These are phyloP conservation scores for Taphrina communis DNA, from an alignment of 1,139 yeast genomes.

Conservation along the genomic window DNA sequence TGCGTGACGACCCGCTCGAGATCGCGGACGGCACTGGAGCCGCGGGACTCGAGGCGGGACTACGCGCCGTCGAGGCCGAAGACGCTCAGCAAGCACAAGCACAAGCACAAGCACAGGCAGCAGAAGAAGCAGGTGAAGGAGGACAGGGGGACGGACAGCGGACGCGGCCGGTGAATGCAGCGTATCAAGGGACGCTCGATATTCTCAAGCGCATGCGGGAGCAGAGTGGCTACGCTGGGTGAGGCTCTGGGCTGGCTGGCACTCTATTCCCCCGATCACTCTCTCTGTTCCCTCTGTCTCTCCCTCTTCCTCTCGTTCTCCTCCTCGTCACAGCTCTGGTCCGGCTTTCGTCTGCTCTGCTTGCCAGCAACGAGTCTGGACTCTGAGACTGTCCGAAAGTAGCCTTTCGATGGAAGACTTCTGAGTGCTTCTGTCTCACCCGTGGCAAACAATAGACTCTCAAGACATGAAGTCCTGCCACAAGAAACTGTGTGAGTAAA, in stretches of 20 bases:
- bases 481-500: neutral
- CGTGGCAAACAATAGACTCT: too few species aligned
- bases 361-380: too few species aligned
- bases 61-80: constrained; percentile 5
- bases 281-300: neutral
- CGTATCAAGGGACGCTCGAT: constrained; percentile 29
- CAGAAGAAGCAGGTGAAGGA: neutral
- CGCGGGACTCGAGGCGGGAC: constrained; percentile 14
- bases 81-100: neutral
- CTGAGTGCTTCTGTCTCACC: too few species aligned
- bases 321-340: too few species aligned
- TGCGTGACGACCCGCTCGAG: constrained; percentile 1
- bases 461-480: neutral
- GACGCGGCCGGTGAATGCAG: constrained; percentile 16
- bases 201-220: constrained; percentile 24
- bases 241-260: neutral
- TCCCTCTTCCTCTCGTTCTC: neutral
- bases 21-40: constrained; percentile 24
- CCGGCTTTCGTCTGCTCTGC: too few species aligned
- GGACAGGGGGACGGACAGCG: neutral
- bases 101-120: neutral
- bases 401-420: too few species aligned
- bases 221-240: constrained; percentile 22
- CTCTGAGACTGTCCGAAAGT: too few species aligned
- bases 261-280: too few species aligned